Evolutionary conservation across 2,329 filamentous ascomycete species (phyloP).

Genomic region (Colletotrichum noveboracense): DNA sequence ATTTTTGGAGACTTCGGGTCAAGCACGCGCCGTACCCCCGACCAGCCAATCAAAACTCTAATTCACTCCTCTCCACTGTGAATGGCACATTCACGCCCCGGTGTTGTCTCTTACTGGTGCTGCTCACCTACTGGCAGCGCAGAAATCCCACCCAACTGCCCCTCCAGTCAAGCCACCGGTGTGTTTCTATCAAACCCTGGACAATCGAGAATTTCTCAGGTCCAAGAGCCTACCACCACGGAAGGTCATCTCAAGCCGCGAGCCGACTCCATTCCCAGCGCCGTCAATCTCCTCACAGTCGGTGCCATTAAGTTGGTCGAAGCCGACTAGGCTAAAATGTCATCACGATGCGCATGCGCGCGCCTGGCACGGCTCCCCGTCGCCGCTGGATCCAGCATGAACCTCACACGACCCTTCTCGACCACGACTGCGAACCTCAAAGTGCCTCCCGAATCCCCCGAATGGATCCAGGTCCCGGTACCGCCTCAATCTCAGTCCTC

Average conservation of each 20-base stretch:
- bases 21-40: constrained; percentile 6
- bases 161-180: neutral
- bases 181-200: neutral
- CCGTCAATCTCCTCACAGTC: neutral
- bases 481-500: constrained; percentile 79
- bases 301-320: constrained; percentile 3
- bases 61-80: neutral
- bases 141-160: neutral
- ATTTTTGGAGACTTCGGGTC: constrained; percentile 19
- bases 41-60: neutral
- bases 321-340: constrained; percentile 7
- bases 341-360: constrained; percentile 21
- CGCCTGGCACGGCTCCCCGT: constrained; percentile 15
- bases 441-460: constrained; percentile 80
- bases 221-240: constrained; percentile 5
- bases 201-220: constrained; percentile 24
- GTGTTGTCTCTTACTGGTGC: neutral
- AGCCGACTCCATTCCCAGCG: neutral
- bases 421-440: constrained; percentile 31
- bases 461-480: constrained; percentile 82
- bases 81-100: neutral
- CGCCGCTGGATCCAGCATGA: neutral
- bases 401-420: constrained; percentile 34
- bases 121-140: neutral
- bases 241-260: neutral